phyloP scores from a whole-genome alignment of 352 stramenopile species.

The Phytophthora tubulina region DNA sequence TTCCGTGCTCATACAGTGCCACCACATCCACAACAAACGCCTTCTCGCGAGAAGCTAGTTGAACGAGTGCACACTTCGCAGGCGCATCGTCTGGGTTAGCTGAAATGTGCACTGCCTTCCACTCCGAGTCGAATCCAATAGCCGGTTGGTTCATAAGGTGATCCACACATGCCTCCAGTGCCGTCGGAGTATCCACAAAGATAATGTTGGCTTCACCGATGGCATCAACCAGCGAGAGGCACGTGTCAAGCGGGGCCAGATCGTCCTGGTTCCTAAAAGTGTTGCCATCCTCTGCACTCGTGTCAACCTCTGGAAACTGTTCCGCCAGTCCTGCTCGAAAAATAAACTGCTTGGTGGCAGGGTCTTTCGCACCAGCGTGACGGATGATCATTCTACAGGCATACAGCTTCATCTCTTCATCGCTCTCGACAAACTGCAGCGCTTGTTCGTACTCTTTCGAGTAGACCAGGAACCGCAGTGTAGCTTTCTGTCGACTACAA shows the following conservation, averaged over 20 bases:
- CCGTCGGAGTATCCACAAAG: conserved; percentile 65
- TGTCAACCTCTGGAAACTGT: conserved; percentile 64
- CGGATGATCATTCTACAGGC: conserved; percentile 67
- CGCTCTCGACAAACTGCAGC: conserved; percentile 47
- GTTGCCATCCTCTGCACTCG: conserved; percentile 31
- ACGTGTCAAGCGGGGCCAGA: conserved; percentile 47
- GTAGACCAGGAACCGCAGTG: conserved; percentile 71
- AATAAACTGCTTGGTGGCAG: conserved; percentile 67
- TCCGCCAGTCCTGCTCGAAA: conserved; percentile 46
- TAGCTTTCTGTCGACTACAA: conserved; percentile 51
- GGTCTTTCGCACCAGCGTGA: conserved; percentile 48
- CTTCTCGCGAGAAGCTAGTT: conserved; percentile 66
- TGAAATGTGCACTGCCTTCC: conserved; percentile 62
- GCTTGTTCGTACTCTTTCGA: conserved; percentile 70
- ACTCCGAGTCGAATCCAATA: conserved; percentile 86
- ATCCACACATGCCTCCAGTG: conserved; percentile 45
- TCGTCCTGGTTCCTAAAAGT: conserved; percentile 54
- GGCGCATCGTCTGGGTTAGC: conserved; percentile 4
- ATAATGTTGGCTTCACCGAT: conserved; percentile 56
- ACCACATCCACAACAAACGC: conserved; percentile 80
- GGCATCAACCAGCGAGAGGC: conserved; percentile 56
- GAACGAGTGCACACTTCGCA: conserved; percentile 67
- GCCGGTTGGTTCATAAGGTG: conserved; percentile 54
- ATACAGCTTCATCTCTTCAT: conserved; percentile 50
- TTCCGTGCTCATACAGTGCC: conserved; percentile 44